Percentiles rank a stretch among this genome's conserved stretches.
Evolutionary conservation across 2,329 filamentous ascomycete species (phyloP).

Genomic region (Endothia cerciana): DNA sequence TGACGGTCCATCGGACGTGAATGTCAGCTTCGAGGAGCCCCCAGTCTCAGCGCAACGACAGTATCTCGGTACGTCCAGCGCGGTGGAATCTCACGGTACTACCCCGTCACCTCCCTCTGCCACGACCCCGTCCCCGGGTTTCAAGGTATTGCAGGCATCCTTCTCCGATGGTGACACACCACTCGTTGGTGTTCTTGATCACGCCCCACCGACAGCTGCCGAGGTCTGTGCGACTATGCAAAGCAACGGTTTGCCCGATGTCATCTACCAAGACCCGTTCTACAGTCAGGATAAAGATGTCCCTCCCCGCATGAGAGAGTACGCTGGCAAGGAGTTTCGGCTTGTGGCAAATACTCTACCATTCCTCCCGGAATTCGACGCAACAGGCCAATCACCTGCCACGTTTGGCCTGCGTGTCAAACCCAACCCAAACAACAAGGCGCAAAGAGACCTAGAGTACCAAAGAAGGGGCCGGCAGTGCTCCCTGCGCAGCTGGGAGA

Average conservation of each 20-base stretch:
- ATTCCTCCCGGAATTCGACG: conserved; percentile 79
- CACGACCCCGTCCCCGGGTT: neutral
- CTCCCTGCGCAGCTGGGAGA: conserved; percentile 74
- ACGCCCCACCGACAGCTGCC: conserved; percentile 39
- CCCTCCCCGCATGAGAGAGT: conserved; percentile 75
- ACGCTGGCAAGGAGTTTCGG: conserved; percentile 84
- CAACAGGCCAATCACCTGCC: conserved; percentile 59
- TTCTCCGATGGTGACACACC: neutral
- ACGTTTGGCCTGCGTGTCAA: conserved; percentile 57
- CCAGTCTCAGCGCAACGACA: conserved; percentile 20
- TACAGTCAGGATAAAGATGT: conserved; percentile 87
- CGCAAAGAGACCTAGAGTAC: conserved; percentile 52
- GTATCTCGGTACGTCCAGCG: conserved; percentile 6
- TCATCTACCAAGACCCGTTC: conserved; percentile 83
- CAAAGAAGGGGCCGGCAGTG: conserved; percentile 60
- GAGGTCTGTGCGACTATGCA: conserved; percentile 62
- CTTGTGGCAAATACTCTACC: conserved; percentile 75
- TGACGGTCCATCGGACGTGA: conserved; percentile 39
- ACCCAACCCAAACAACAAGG: conserved; percentile 51
- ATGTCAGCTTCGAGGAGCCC: conserved; percentile 40
- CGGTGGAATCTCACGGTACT: neutral
- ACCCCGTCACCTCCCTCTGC: neutral
- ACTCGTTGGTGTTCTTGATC: conserved; percentile 39
- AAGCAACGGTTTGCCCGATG: conserved; percentile 61
- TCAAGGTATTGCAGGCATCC: neutral